Percentiles rank a stretch among this genome's conserved stretches.
Evolutionary conservation across 768 basidiomycete genomes (phyloP).

Genomic region (Tephrocybe sp.): DNA sequence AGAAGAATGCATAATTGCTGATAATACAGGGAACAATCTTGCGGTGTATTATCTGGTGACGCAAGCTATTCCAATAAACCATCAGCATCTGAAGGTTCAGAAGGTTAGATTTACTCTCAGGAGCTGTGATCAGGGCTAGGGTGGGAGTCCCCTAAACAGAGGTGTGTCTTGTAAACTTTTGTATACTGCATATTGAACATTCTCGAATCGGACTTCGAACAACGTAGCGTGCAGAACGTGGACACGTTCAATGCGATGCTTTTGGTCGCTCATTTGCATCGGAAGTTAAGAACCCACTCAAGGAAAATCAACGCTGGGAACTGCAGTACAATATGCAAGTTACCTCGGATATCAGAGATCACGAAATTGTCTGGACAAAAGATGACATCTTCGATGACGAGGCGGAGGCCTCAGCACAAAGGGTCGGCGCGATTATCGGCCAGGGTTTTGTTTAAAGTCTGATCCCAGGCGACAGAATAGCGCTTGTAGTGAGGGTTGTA

Average conservation of each 20-base stretch:
- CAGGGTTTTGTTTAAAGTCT: slow-evolving; percentile 19
- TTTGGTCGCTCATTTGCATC: neutral
- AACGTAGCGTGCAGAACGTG: neutral
- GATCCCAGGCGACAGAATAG: slow-evolving; percentile 20
- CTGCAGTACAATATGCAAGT: slow-evolving; percentile 28
- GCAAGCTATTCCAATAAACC: slow-evolving; percentile 12
- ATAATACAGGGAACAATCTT: slow-evolving; percentile 4
- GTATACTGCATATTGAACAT: neutral
- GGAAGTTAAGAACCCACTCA: slow-evolving; percentile 15
- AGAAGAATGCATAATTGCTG: slow-evolving; percentile 1
- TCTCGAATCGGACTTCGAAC: neutral
- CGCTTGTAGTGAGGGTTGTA: slow-evolving; percentile 25
- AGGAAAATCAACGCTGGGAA: slow-evolving; percentile 17
- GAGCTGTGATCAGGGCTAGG: slow-evolving; percentile 31
- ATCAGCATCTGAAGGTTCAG: slow-evolving; percentile 15
- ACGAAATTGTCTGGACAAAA: slow-evolving; percentile 23
- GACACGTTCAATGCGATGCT: slow-evolving; percentile 7
- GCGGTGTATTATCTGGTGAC: slow-evolving; percentile 20
- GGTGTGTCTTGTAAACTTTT: slow-evolving; percentile 13
- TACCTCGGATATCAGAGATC: slow-evolving; percentile 5
- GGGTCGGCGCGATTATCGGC: slow-evolving; percentile 13
- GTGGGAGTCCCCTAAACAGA: slow-evolving; percentile 18
- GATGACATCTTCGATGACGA: slow-evolving; percentile 10
- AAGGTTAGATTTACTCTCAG: slow-evolving; percentile 17
- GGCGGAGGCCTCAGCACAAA: slow-evolving; percentile 12